A percentile compares a stretch with the other conserved stretches of the same genome.
These are phyloP conservation scores for Cercospora sp. DNA, from an alignment of 2,329 filamentous ascomycete species.

Conservation along the genomic window DNA sequence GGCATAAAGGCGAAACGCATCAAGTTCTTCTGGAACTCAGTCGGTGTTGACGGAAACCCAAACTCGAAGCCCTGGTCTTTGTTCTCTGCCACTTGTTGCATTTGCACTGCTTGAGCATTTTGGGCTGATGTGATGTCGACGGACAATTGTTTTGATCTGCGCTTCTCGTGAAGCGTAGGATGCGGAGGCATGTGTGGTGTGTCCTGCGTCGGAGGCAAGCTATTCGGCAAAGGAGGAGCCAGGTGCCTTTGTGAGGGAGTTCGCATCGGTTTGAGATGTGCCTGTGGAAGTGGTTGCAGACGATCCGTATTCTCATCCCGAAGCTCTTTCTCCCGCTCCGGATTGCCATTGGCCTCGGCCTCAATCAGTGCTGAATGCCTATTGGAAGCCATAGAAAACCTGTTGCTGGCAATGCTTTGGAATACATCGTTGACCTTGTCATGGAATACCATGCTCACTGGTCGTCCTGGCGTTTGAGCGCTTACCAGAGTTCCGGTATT, in stretches of 20 bases:
- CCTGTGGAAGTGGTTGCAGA: constrained; percentile 74
- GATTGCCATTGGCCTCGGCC: constrained; percentile 76
- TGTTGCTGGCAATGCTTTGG: constrained; percentile 78
- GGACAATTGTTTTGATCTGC: constrained; percentile 44
- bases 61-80: constrained; percentile 40
- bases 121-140: constrained; percentile 47
- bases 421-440: constrained; percentile 87
- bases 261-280: constrained; percentile 41
- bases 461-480: constrained; percentile 54
- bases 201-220: constrained; percentile 46
- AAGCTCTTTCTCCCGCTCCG: constrained; percentile 75
- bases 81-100: constrained; percentile 23
- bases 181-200: constrained; percentile 37
- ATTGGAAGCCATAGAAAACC: constrained; percentile 44
- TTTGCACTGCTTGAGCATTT: constrained; percentile 36
- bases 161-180: constrained; percentile 43
- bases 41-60: constrained; percentile 80
- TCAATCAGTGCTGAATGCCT: constrained; percentile 80
- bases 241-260: constrained; percentile 29
- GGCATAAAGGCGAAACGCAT: constrained; percentile 77
- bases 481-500: constrained; percentile 53
- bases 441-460: constrained; percentile 74
- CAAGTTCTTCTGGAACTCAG: constrained; percentile 82
- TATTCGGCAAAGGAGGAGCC: constrained; percentile 10
- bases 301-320: constrained; percentile 80